These are phyloP conservation scores for Dichomitus squalens DNA, from an alignment of 1,284 basidiomycete genomes.

Conservation along the genomic window DNA sequence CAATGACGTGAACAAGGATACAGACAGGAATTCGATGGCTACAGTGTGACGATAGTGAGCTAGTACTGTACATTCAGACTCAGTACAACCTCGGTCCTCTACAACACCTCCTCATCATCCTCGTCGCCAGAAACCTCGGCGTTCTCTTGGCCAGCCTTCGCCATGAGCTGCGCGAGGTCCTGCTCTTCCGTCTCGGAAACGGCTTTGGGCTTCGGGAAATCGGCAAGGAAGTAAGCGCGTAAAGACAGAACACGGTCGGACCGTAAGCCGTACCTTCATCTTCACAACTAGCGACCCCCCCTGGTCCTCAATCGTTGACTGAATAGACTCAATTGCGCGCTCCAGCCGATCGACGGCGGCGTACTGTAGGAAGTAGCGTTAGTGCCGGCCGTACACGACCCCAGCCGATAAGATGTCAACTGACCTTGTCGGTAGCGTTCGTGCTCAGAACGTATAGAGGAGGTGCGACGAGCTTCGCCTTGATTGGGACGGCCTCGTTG, in stretches of 20 bases:
- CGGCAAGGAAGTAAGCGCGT: not conserved
- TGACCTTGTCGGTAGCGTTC: constrained; percentile 94
- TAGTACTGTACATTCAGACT: constrained; percentile 5
- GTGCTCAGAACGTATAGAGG: constrained; percentile 96
- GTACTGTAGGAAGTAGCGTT: constrained; percentile 43
- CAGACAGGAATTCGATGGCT: constrained; percentile 8
- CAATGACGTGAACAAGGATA: not conserved
- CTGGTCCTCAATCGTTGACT: constrained; percentile 79
- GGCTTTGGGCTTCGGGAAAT: constrained; percentile 78
- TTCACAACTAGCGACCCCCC: constrained; percentile 91
- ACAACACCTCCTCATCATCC: constrained; percentile 68
- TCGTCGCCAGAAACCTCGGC: constrained; percentile 94
- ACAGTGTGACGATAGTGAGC: constrained; percentile 7
- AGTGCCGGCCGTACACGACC: not conserved
- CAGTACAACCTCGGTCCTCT: not conserved
- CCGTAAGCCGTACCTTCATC: constrained; percentile 80
- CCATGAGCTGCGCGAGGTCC: constrained; percentile 94
- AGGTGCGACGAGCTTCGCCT: constrained; percentile 95
- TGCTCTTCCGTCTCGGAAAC: constrained; percentile 97
- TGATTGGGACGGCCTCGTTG: constrained; percentile 93
- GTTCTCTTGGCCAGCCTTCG: constrained; percentile 88
- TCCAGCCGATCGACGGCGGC: constrained; percentile 94
- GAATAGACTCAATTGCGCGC: constrained; percentile 91
- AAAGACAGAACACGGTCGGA: not conserved
- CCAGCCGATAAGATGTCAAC: not conserved